phyloP scores from a whole-genome alignment of 2,329 filamentous ascomycete genomes.

The Tolypocladium endophyticum region DNA sequence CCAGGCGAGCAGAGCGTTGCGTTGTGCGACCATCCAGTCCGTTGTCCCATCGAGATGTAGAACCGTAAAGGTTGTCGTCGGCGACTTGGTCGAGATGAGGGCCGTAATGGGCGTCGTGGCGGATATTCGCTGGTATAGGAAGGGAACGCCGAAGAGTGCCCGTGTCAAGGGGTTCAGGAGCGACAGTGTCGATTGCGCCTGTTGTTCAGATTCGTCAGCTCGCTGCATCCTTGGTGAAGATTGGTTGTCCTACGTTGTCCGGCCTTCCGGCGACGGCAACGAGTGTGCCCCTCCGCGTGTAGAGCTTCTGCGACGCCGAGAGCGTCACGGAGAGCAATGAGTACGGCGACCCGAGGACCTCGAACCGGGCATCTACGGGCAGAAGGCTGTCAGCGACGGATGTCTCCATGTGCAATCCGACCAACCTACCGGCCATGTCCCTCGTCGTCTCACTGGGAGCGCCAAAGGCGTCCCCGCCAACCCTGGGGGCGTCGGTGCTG shows the following conservation, averaged over 20 bases:
- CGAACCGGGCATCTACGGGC: conserved; percentile 77
- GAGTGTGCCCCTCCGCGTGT: conserved; percentile 82
- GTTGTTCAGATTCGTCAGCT: conserved; percentile 1
- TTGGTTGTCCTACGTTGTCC: conserved; percentile 58
- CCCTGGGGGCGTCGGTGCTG: conserved; percentile 41
- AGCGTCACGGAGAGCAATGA: conserved; percentile 89
- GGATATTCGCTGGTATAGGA: conserved; percentile 85
- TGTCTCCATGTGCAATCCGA: not conserved
- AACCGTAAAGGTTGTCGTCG: conserved; percentile 76
- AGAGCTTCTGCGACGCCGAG: conserved; percentile 86
- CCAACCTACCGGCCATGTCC: conserved; percentile 38
- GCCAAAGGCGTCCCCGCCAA: conserved; percentile 45
- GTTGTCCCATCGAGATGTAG: conserved; percentile 86
- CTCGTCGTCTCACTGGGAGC: conserved; percentile 30
- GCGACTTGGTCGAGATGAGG: conserved; percentile 77
- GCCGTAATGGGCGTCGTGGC: conserved; percentile 83
- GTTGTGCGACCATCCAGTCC: conserved; percentile 89
- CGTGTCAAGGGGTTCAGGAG: conserved; percentile 75
- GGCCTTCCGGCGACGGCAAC: conserved; percentile 83
- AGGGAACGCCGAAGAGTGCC: conserved; percentile 75
- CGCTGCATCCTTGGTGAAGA: not conserved
- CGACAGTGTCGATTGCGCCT: conserved; percentile 84
- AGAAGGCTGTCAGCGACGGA: not conserved
- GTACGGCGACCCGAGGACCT: conserved; percentile 84
- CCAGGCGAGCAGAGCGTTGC: conserved; percentile 88